phyloP scores from a whole-genome alignment of 2,329 filamentous ascomycete genomes.

The Phaeophleospora eucalypticola region DNA sequence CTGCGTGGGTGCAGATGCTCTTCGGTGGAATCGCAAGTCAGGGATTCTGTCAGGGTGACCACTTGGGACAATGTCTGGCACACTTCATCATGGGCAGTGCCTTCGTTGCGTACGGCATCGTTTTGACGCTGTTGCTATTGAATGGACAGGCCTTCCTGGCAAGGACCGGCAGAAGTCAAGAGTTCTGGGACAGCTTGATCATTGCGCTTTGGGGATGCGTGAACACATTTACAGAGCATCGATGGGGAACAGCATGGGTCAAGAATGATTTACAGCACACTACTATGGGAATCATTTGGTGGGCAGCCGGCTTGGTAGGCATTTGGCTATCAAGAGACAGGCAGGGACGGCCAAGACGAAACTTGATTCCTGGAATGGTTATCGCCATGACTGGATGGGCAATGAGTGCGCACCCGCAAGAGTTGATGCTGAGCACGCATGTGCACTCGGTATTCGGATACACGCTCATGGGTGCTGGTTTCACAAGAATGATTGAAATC shows the following conservation, averaged over 20 bases:
- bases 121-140: slow-evolving; percentile 79
- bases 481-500: slow-evolving; percentile 84
- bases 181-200: slow-evolving; percentile 90
- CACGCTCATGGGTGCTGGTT: slow-evolving; percentile 84
- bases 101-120: slow-evolving; percentile 88
- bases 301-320: slow-evolving; percentile 85
- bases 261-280: slow-evolving; percentile 96
- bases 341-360: slow-evolving; percentile 81
- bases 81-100: slow-evolving; percentile 99
- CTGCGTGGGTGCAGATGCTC: slow-evolving; percentile 89
- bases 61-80: slow-evolving; percentile 85
- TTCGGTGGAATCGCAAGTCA: slow-evolving; percentile 91
- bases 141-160: slow-evolving; percentile 86
- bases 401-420: slow-evolving; percentile 89
- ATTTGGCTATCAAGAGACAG: slow-evolving; percentile 86
- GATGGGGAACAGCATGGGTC: slow-evolving; percentile 86
- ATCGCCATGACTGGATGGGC: slow-evolving; percentile 90
- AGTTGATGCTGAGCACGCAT: slow-evolving; percentile 76
- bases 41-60: slow-evolving; percentile 89
- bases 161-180: slow-evolving; percentile 79
- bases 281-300: slow-evolving; percentile 99
- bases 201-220: slow-evolving; percentile 95
- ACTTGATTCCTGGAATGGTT: slow-evolving; percentile 87
- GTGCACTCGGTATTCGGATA: slow-evolving; percentile 90
- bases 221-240: slow-evolving; percentile 97